A percentile compares a stretch with the other conserved stretches of the same genome.
Conservation (phyloP, 306 rosid genomes). For the Carpinus fangiana region DNA sequence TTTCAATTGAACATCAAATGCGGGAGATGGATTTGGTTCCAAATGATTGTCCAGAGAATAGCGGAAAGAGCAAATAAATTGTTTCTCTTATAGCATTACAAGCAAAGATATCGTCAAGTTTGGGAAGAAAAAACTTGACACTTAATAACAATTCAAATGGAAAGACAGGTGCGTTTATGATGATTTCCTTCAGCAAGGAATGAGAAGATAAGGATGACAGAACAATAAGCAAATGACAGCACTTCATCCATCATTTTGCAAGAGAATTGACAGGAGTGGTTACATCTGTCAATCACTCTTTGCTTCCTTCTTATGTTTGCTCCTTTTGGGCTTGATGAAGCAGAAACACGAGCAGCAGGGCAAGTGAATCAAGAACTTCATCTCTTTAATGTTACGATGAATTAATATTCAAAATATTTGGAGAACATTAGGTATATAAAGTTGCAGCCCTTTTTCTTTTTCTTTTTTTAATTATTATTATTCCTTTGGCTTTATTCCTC, state of each 20-base stretch:
- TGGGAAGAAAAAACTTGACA: conserved; percentile 23
- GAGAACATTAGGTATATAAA: background rate
- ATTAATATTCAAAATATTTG: conserved; percentile 23
- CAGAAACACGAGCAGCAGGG: conserved; percentile 67
- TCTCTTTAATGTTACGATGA: conserved; percentile 30
- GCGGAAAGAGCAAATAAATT: conserved; percentile 38
- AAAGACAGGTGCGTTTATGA: background rate
- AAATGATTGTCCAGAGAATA: conserved; percentile 36
- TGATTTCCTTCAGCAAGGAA: conserved; percentile 22
- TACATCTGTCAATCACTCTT: conserved; percentile 36
- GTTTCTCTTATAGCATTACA: conserved; percentile 26
- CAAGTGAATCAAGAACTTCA: conserved; percentile 56
- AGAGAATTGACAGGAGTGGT: conserved; percentile 13
- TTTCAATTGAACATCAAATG: conserved; percentile 78
- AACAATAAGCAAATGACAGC: conserved; percentile 14
- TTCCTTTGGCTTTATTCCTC: background rate
- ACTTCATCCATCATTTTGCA: conserved; percentile 7
- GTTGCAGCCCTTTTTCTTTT: background rate
- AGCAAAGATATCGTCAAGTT: conserved; percentile 17
- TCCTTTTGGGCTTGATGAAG: conserved; percentile 42
- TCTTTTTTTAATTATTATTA: background rate
- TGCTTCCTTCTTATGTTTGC: conserved; percentile 47
- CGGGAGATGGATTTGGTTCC: conserved; percentile 65
- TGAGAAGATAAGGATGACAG: conserved; percentile 2
- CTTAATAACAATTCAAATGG: conserved; percentile 4